A percentile compares a stretch with the other conserved stretches of the same genome.
Evolutionary conservation across 352 stramenopile species (phyloP).

Genomic region (Aphanomyces stellatus): DNA sequence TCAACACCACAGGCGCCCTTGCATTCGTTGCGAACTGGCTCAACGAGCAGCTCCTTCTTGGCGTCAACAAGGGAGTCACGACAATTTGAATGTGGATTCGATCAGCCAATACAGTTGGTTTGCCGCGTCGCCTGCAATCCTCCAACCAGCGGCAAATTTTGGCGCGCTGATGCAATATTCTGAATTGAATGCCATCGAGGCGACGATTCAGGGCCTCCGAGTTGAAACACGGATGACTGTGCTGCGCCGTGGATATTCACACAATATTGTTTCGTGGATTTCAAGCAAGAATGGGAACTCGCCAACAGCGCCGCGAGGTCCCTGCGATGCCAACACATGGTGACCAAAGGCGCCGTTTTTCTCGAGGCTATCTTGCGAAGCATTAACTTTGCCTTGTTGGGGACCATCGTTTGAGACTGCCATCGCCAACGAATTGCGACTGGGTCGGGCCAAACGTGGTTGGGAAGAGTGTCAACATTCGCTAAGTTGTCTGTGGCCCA

Average conservation of each 20-base stretch:
- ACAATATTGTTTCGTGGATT: slow-evolving; percentile 13
- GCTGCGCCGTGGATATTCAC: slow-evolving; percentile 5
- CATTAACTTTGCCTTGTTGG: slow-evolving; percentile 5
- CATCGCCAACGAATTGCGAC: not conserved
- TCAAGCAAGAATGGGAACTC: slow-evolving; percentile 1
- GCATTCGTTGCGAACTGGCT: not conserved
- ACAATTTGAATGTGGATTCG: not conserved
- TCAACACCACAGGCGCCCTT: not conserved
- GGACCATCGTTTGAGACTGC: not conserved
- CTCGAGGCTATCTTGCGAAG: slow-evolving; percentile 7
- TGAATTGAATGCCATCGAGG: not conserved
- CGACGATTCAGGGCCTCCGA: not conserved
- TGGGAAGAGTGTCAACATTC: not conserved
- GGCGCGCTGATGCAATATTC: not conserved
- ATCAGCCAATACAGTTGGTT: not conserved
- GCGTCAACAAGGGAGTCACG: not conserved
- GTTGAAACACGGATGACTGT: not conserved
- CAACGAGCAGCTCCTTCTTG: not conserved
- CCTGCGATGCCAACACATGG: slow-evolving; percentile 4
- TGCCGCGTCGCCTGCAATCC: not conserved
- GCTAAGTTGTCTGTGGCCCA: not conserved
- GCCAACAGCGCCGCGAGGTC: not conserved
- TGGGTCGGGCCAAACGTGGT: slow-evolving; percentile 92
- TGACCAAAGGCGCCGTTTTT: slow-evolving; percentile 6
- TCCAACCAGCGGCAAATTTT: not conserved